A percentile compares a stretch with the other conserved stretches of the same genome.
Conservation (phyloP, 2,329 filamentous ascomycete genomes). For the Botryotinia narcissicola region DNA sequence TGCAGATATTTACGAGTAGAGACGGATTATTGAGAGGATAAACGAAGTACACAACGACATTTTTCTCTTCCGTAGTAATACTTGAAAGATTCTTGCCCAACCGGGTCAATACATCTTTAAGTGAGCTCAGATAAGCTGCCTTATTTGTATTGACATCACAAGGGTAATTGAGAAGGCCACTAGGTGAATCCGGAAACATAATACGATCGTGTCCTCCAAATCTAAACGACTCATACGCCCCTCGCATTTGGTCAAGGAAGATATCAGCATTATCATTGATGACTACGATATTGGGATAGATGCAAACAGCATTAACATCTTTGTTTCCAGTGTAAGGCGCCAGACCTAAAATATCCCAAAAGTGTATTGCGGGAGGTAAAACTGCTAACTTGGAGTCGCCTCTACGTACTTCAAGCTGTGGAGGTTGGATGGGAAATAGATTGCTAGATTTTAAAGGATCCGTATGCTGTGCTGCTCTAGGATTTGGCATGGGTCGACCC, state of each 20-base stretch:
- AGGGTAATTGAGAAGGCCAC: conserved; percentile 34
- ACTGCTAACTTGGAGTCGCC: conserved; percentile 69
- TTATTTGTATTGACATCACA: conserved; percentile 28
- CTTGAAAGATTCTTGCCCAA: conserved; percentile 37
- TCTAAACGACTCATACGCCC: conserved; percentile 71
- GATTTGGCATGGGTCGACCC: conserved; percentile 33
- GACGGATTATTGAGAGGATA: conserved; percentile 63
- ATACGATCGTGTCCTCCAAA: conserved; percentile 61
- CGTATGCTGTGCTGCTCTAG: conserved; percentile 25
- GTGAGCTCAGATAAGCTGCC: conserved; percentile 28
- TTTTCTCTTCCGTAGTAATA: conserved; percentile 44
- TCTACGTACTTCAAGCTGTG: conserved; percentile 70
- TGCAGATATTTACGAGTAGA: conserved; percentile 67
- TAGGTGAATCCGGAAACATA: conserved; percentile 40
- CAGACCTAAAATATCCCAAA: conserved; percentile 80
- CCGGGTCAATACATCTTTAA: conserved; percentile 35
- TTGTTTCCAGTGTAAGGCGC: conserved; percentile 69
- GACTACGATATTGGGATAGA: conserved; percentile 66
- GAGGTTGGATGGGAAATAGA: conserved; percentile 62
- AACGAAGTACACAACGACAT: conserved; percentile 74
- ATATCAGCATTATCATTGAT: conserved; percentile 57
- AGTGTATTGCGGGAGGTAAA: conserved; percentile 69
- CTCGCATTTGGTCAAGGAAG: conserved; percentile 67
- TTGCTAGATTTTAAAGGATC: conserved; percentile 46
- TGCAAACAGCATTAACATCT: conserved; percentile 66